Evolutionary conservation across 2,329 filamentous ascomycete genomes (phyloP).

Genomic region (Xylaria multiplex): DNA sequence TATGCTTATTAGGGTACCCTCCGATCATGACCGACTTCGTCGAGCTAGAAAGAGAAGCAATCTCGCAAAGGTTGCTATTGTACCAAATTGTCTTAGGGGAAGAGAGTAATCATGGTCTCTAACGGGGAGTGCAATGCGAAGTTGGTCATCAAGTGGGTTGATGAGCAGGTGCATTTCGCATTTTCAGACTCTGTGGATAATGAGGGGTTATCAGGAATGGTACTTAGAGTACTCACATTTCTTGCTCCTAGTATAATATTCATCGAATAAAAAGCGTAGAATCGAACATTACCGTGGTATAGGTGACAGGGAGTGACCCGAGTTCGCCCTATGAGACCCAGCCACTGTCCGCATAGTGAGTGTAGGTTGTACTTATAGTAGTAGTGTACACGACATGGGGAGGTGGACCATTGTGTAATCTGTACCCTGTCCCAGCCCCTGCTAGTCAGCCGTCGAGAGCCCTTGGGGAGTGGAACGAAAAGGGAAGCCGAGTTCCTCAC

Average conservation of each 20-base stretch:
- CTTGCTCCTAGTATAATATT: conserved; percentile 42
- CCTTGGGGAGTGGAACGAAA: conserved; percentile 43
- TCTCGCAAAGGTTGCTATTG: conserved; percentile 33
- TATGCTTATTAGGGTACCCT: conserved; percentile 33
- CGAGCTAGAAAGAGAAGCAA: conserved; percentile 36
- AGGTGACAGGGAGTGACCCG: conserved; percentile 46
- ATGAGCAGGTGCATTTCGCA: conserved; percentile 45
- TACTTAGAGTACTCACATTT: conserved; percentile 41
- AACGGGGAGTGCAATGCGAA: conserved; percentile 38
- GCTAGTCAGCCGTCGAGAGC: conserved; percentile 44
- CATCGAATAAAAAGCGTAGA: conserved; percentile 47
- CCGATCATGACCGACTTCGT: conserved; percentile 42
- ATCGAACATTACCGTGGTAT: conserved; percentile 44
- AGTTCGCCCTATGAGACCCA: conserved; percentile 49
- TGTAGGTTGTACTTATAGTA: conserved; percentile 1
- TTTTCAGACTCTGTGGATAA: conserved; percentile 39
- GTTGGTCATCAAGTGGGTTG: conserved; percentile 33
- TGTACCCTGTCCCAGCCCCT: conserved; percentile 45
- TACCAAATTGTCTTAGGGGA: conserved; percentile 14
- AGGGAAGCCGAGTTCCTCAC: conserved; percentile 42
- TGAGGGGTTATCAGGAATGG: conserved; percentile 44
- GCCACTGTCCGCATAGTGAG: conserved; percentile 42
- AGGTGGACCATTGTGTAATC: conserved; percentile 41
- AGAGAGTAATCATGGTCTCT: conserved; percentile 16
- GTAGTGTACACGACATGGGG: conserved; percentile 35